Evolutionary conservation across 1,284 basidiomycete species (phyloP), one percentile per base, ranked within the genome.

Genomic region (Ceratobasidium sp.): DNA sequence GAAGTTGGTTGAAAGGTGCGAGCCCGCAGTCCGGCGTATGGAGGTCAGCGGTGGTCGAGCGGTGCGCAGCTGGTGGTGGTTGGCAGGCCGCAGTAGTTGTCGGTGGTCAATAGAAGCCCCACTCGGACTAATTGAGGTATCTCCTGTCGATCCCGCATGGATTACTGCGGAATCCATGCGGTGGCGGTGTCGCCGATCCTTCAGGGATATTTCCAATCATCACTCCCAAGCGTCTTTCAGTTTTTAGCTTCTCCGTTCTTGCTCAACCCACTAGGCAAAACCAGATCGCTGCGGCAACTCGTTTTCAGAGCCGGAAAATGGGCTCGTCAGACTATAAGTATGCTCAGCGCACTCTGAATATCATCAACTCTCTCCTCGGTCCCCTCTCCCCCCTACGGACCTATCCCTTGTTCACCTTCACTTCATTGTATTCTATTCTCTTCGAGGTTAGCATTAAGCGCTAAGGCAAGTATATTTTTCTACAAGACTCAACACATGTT

Each of bases 61-160:
- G n/a, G 46, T 62, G 50, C 67, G 67, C 67, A 70, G 67, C n/a
- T 18, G 30, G 18, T 30, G 18, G 26, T 43, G 2, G 64, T 55
- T 41, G 52, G 43, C 21, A 55, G 23, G 61, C 59, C 50, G 26
- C 35, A 32, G 55, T 35, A 54, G 50, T 52, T 38, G 23, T 67
- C 21, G 62, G 49, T 50, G 64, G 49, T 55, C 26, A 38, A 26
- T 44, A 28, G 41, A 18, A 59, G 57, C 6, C 61, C 18, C 28
- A 26, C n/a, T n/a, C n/a, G 55, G 38, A 38, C 38, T 28, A 44
- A 38, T 16, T 38, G 26, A n/a, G 9, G 11, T 44, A 9, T 9
- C 11, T 18, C 18, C 43, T 43, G 66, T 30, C 66, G 66, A 69
- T 69, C 67, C 54, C 44, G 67, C 54, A n/a, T n/a, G n/a, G n/a